Base-by-base conservation (phyloP, 345 rosid species). In the Pugionium dolabratum region DNA sequence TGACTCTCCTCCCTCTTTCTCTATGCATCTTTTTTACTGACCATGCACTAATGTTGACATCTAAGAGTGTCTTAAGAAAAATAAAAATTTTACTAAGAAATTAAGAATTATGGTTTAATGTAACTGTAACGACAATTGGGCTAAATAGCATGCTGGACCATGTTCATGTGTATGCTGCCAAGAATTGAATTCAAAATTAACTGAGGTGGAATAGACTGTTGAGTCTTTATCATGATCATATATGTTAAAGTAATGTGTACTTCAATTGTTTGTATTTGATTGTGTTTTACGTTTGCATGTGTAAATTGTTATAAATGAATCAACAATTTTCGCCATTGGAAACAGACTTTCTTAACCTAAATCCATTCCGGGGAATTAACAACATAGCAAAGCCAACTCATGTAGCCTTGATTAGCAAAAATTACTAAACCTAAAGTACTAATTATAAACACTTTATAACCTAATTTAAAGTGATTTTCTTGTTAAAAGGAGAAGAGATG, bases 41-140 rank as follows among this genome's bases (percentile, higher is more conserved):
- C 70, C 66, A 72, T 72, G 76, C 66, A 72, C 52, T 59, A 11
- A 48, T 57, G 40, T 43, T 71, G 11, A 40, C 34, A 62, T 47
- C 39, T 27, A 71, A 30, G 47, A 54, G 69, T 56, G 50, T 8
- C 18, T 48, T 46, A 9, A 28, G 2, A 5, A 26, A 62, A 44
- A 6, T 29, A 31, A 36, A 0, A 9, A 9, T n/a, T 8, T 40
- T 41, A 18, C 5, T 6, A 51, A 40, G 30, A 44, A 25, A 18
- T 7, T 4, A 51, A 40, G 30, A 44, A 25, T 33, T 37, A 48
- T 60, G 32, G 33, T 27, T 35, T 54, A 48, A 10, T 28, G 40
- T 26, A 48, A 36, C 11, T 27, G 26, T 61, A 49, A 61, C 25
- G 7, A 8, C 54, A 34, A 9, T 36, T 36, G 3, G 4, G 54